Evolutionary conservation across 768 basidiomycete species (phyloP), one percentile per base, ranked within the genome.

Genomic region (Rhodocollybia butyracea): DNA sequence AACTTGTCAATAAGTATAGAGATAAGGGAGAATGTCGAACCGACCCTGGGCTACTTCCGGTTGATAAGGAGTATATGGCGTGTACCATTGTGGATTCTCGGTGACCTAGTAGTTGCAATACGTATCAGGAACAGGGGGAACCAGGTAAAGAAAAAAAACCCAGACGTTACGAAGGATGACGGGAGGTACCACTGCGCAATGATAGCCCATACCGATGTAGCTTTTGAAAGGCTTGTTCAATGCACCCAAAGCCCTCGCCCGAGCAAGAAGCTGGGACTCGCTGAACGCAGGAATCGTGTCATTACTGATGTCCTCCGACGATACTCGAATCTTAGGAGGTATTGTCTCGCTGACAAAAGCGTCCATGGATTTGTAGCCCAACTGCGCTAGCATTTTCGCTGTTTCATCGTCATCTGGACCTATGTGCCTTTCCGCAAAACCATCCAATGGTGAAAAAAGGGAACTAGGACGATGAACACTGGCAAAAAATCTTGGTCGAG

Each of bases 41-140:
- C 24, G 63, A 89, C 93, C 96, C 84, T 99, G 96, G n/a, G 96
- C 86, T 69, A 98, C 89, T 78, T 99, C 96, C 1, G 96, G 94
- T 65, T 97, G 94, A 72, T 95, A 95, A 1, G 94, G 93, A 0
- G 94, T 95, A 69, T 96, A 95, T 15, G 89, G 92, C 5, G 95
- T 98, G 70, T 98, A 98, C 96, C 96, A 99, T 3, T 89, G 92
- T 26, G 94, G 96, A 66, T 96, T 98, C 72, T 99, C 95, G 76
- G 88, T 85, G 57, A 92, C 75, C 91, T 91, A 43, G 52, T 60
- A 59, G 50, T 47, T 47, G 17, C n/a, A n/a, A n/a, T n/a, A n/a
- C 51, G 22, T 43, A 59, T 29, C 40, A 11, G 39, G 34, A 19
- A 52, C 46, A 51, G 50, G 22, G 17, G 29, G 40, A 39, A 26